Evolutionary conservation across 768 basidiomycete genomes (phyloP).

Genomic region (Asterophora lycoperdoides): DNA sequence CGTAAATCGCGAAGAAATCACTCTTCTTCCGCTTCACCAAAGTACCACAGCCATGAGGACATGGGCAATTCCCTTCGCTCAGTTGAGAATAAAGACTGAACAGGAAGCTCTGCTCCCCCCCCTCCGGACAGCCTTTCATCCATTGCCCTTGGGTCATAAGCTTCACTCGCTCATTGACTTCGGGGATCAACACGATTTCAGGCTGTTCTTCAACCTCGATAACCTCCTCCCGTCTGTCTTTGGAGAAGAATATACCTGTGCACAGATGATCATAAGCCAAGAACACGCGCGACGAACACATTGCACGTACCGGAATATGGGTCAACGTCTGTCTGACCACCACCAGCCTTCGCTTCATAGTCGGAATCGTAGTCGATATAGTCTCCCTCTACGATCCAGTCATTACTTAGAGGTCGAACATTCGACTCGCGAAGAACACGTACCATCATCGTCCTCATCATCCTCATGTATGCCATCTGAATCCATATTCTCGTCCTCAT

Average conservation of each 20-base stretch:
- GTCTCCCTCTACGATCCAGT: slow-evolving; percentile 39
- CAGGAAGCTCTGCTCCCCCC: slow-evolving; percentile 83
- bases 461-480: slow-evolving; percentile 44
- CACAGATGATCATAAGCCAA: slow-evolving; percentile 6
- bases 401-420: not conserved
- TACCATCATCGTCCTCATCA: slow-evolving; percentile 52
- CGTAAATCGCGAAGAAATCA: slow-evolving; percentile 82
- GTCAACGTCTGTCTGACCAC: slow-evolving; percentile 58
- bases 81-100: slow-evolving; percentile 82
- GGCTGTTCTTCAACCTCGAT: slow-evolving; percentile 87
- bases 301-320: slow-evolving; percentile 72
- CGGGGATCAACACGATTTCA: slow-evolving; percentile 44
- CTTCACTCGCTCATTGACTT: slow-evolving; percentile 43
- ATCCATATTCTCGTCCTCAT: slow-evolving; percentile 48
- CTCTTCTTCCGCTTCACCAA: slow-evolving; percentile 56
- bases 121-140: slow-evolving; percentile 98
- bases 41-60: slow-evolving; percentile 74
- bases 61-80: slow-evolving; percentile 55
- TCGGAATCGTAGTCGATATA: slow-evolving; percentile 85
- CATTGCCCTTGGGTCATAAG: slow-evolving; percentile 87
- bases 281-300: not conserved
- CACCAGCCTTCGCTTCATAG: slow-evolving; percentile 45
- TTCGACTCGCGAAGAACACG: slow-evolving; percentile 8
- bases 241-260: slow-evolving; percentile 89
- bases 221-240: slow-evolving; percentile 87